Evolutionary conservation across 305 asterid species (phyloP), one percentile per base, ranked within the genome.

Genomic region (Plantago lanceolata): DNA sequence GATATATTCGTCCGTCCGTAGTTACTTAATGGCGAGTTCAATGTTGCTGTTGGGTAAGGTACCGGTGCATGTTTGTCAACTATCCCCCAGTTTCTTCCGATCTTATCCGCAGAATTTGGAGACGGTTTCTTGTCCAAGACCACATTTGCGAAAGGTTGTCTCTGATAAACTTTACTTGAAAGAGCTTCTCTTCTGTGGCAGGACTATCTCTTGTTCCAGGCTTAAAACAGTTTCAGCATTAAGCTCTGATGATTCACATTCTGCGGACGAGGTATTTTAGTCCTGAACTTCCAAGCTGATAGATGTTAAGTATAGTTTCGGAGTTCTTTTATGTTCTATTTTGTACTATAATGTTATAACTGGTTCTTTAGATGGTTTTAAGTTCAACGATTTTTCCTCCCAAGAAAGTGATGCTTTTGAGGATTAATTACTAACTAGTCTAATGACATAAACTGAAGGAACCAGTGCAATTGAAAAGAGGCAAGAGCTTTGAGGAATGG

Each of bases 401-500:
- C 43, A 26, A 55, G 13, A 13, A 28, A 20, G 6, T 15, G 8
- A 13, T 37, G 15, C 52, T 26, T 40, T 55, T 59, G 47, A 37
- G 29, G 19, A 6, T 33, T 18, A n/a, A 60, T 48, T 16, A 24
- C 35, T 74, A 35, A 64, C 68, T 59, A 58, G 51, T 59, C 49
- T 28, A 59, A 26, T 65, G 68, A 68, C 57, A 48, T 37, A 37
- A 65, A 62, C 67, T 61, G 45, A 71, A 91, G 94, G 87, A 72
- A 68, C 78, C 80, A 31, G 77, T 48, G 64, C 75, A 71, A 51
- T 61, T 69, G 71, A 68, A 70, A 55, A 71, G 69, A 54, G 75
- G 57, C 48, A 52, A 84, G 58, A 66, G 60, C 66, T 84, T 81
- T 49, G 75, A 71, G 78, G 74, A 86, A 77, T 73, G 97, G 99